Conservation (phyloP, 305 asterid genomes). For the Solanum hybrid region DNA sequence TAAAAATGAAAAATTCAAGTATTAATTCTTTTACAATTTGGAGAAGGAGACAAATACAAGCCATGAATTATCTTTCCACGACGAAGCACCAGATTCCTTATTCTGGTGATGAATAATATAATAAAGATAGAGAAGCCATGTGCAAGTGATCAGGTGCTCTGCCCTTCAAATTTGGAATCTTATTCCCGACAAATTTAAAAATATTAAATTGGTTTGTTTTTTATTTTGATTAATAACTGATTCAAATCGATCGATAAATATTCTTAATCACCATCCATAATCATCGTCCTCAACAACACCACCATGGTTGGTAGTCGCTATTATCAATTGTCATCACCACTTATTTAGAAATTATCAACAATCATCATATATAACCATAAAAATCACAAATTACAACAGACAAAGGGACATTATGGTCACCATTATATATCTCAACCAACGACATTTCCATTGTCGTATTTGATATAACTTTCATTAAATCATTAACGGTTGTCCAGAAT, state of each 20-base stretch:
- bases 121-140: background rate
- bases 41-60: no score
- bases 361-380: background rate
- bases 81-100: background rate
- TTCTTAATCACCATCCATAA: no score
- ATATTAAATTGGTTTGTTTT: no score
- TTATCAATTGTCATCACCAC: background rate
- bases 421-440: background rate
- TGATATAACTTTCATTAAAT: background rate
- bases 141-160: background rate
- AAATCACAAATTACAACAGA: background rate
- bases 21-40: background rate
- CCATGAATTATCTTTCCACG: background rate
- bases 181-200: background rate
- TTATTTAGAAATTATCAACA: background rate
- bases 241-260: rapidly evolving
- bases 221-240: background rate
- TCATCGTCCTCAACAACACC: background rate
- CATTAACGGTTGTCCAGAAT: background rate
- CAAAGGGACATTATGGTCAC: background rate
- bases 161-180: background rate
- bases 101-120: background rate
- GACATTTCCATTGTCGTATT: rapidly evolving
- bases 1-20: background rate
- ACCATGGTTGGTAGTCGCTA: background rate